Evolutionary conservation across 2,329 filamentous ascomycete species (phyloP).

Genomic region (Xylaria multiplex): DNA sequence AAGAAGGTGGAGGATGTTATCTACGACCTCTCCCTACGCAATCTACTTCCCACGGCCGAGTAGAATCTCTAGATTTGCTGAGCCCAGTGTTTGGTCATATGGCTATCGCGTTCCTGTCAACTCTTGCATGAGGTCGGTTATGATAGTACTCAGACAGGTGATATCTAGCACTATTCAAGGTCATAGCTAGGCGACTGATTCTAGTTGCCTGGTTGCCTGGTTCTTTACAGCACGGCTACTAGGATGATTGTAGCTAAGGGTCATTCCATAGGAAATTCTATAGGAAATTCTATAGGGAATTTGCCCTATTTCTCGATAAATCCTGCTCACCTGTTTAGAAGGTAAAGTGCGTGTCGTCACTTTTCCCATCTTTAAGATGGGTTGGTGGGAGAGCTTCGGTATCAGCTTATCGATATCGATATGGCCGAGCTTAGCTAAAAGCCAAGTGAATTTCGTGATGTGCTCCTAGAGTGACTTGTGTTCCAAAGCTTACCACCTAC

Average conservation of each 20-base stretch:
- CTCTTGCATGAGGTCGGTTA: too few species aligned
- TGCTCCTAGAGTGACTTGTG: neutral
- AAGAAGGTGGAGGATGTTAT: slow-evolving; percentile 99
- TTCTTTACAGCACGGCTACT: neutral
- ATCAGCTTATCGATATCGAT: slow-evolving; percentile 34
- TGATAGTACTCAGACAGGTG: too few species aligned
- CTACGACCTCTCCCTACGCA: slow-evolving; percentile 90
- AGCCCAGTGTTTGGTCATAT: neutral
- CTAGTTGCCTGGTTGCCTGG: neutral
- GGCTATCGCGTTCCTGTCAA: neutral
- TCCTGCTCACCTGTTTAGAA: neutral
- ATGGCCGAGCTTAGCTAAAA: neutral
- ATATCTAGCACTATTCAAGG: neutral
- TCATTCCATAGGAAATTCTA: slow-evolving; percentile 1
- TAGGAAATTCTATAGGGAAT: neutral
- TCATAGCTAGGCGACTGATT: neutral
- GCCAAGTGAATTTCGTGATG: slow-evolving; percentile 18
- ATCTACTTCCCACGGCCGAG: slow-evolving; percentile 70
- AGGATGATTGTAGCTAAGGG: neutral
- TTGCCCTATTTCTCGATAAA: neutral
- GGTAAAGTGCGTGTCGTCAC: slow-evolving; percentile 9
- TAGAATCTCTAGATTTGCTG: neutral
- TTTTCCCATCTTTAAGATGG: slow-evolving; percentile 16
- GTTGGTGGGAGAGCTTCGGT: slow-evolving; percentile 29
- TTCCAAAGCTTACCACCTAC: neutral